Base-by-base conservation (phyloP, 2,329 filamentous ascomycete genomes). In the Microdochium trichocladiopsis region DNA sequence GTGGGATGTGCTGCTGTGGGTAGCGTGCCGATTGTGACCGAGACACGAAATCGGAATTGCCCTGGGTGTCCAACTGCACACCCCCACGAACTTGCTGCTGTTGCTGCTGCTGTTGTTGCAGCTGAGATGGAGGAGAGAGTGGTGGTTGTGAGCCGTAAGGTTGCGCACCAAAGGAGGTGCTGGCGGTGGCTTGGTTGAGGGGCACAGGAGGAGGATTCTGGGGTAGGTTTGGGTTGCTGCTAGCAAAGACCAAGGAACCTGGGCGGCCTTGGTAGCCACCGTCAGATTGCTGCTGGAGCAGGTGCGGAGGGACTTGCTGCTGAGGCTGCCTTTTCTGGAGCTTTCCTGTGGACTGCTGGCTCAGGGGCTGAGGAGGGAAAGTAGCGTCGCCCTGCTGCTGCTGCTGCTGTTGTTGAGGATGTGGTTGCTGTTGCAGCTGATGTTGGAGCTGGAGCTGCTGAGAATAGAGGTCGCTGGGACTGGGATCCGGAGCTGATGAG, bases 11-110 rank as follows among this genome's bases (percentile, higher is more conserved):
- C 22, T 55, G 57, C 54, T 63, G 63, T 57, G 66, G 67, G 58
- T 74, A 78, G 59, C 75, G 74, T 55, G 78, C 74, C 56, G 75
- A 79, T 65, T 80, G 76, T 14, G 77, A 77, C 51, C 76, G 75
- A 52, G 72, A 72, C 31, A 77, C 71, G 50, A 72, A 66, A 57
- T 78, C 75, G 52, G 75, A 78, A 56, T 80, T 76, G 52, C 66
- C 63, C 62, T 57, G 65, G 57, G 55, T 66, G 50, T 69, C 60
- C 50, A 68, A 69, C 24, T 10, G 50, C 66, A 66, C 52, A 63
- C 61, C 53, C 71, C 69, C 60, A 68, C 64, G 33, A 58, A 58
- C 43, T 58, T 56, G 47, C 56, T 58, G 54, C 55, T 57, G 51
- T 51, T 61, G 47, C 55, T 57, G 52, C 61, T 59, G 51, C 61